phyloP scores from a whole-genome alignment of 495 filamentous ascomycete genomes.

The Antarctomyces pellizariae region DNA sequence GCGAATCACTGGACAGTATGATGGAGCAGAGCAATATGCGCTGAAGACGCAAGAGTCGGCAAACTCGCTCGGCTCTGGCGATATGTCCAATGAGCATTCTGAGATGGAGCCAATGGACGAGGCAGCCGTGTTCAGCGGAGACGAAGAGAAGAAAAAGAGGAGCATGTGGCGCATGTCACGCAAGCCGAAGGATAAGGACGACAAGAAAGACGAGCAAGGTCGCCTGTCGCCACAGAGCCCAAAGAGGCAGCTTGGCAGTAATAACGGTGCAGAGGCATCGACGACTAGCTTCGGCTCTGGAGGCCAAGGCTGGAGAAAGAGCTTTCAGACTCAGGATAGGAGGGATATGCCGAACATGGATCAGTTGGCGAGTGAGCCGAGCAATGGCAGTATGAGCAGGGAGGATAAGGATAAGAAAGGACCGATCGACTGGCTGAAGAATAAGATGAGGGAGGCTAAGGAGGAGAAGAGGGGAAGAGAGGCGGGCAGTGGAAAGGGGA shows the following conservation, averaged over 20 bases:
- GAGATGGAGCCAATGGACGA: constrained; percentile 53
- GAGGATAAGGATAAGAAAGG: constrained; percentile 34
- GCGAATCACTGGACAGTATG: constrained; percentile 6
- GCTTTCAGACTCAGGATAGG: constrained; percentile 18
- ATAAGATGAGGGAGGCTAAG: constrained; percentile 57
- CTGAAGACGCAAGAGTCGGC: constrained; percentile 39
- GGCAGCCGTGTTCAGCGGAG: constrained; percentile 11
- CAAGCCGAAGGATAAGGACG: too few relatives aligned
- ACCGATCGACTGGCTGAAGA: constrained; percentile 64
- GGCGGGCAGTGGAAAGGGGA: too few relatives aligned
- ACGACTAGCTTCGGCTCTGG: constrained; percentile 41
- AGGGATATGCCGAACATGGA: constrained; percentile 13
- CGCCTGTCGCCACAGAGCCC: constrained; percentile 19
- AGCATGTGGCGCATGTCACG: constrained; percentile 56
- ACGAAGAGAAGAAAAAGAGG: constrained; percentile 36
- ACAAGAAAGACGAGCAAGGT: constrained; percentile 25
- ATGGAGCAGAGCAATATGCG: constrained; percentile 12
- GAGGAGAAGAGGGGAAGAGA: constrained; percentile 21
- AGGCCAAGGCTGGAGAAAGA: constrained; percentile 30
- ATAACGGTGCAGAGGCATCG: constrained; percentile 41
- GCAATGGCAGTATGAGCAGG: constrained; percentile 18
- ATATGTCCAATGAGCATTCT: constrained; percentile 54
- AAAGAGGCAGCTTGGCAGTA: constrained; percentile 27
- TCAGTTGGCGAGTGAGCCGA: constrained; percentile 17
- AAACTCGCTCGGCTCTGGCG: constrained; percentile 43